Percentiles rank a stretch among this genome's conserved stretches.
These are phyloP conservation scores for Colletotrichum eleusines DNA, from an alignment of 2,329 filamentous ascomycete genomes.

Conservation along the genomic window DNA sequence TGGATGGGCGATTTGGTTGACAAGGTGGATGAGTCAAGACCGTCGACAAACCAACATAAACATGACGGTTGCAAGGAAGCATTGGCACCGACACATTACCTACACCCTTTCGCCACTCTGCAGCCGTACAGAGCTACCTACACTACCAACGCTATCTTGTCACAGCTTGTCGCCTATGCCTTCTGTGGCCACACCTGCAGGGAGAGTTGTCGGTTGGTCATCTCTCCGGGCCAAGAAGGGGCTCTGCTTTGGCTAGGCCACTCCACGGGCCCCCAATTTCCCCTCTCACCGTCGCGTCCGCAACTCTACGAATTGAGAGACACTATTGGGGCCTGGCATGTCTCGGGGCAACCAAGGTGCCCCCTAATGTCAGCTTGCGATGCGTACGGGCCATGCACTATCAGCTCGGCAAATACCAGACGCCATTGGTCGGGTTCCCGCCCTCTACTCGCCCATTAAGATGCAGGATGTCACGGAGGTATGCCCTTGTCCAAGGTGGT, in stretches of 20 bases:
- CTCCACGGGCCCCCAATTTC: conserved; percentile 1
- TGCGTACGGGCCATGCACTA: not conserved
- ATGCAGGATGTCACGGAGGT: not conserved
- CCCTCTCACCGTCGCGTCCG: not conserved
- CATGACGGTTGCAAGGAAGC: conserved; percentile 8
- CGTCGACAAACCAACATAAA: conserved; percentile 31
- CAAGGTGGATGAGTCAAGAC: conserved; percentile 32
- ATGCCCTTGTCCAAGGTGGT: not conserved
- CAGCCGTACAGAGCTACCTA: not conserved
- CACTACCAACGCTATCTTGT: not conserved
- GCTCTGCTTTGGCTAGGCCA: conserved; percentile 21
- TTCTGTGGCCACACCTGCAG: conserved; percentile 15
- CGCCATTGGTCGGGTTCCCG: not conserved
- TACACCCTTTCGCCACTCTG: not conserved
- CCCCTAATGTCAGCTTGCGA: not conserved
- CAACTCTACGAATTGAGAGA: not conserved
- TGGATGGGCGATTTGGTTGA: conserved; percentile 5
- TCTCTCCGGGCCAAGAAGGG: conserved; percentile 30
- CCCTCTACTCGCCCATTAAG: not conserved
- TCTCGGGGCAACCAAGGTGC: conserved; percentile 16
- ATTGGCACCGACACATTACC: conserved; percentile 13
- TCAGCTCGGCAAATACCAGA: not conserved
- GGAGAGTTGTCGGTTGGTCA: conserved; percentile 6
- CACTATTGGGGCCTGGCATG: conserved; percentile 18
- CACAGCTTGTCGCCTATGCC: conserved; percentile 13